Evolutionary conservation across 306 rosid species (phyloP).

Genomic region (Cucurbita ficifolia): DNA sequence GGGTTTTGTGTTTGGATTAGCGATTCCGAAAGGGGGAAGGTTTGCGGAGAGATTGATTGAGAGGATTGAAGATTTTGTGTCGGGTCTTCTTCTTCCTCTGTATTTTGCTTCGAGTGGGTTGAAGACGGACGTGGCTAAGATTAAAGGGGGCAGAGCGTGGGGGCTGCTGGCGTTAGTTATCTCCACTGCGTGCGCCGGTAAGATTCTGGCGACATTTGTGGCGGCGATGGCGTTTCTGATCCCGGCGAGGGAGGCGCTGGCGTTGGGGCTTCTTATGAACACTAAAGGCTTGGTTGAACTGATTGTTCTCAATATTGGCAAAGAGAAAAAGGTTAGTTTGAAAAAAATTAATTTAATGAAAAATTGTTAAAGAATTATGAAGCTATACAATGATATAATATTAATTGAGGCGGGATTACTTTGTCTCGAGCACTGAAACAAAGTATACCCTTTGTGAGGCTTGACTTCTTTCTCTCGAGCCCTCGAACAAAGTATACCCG

Average conservation of each 20-base stretch:
- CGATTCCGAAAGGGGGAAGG: conserved; percentile 48
- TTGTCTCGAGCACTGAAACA: too few species aligned
- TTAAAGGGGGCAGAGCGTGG: conserved; percentile 46
- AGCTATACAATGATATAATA: too few species aligned
- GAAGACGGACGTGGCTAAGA: conserved; percentile 64
- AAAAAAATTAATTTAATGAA: too few species aligned
- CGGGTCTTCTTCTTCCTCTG: conserved; percentile 63
- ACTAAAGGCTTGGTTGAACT: conserved; percentile 93
- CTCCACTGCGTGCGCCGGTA: conserved; percentile 59
- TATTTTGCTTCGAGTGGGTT: conserved; percentile 81
- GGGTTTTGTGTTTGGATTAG: conserved; percentile 69
- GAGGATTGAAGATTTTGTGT: conserved; percentile 74
- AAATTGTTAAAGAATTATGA: too few species aligned
- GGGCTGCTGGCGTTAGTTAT: conserved; percentile 54
- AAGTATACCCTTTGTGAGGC: too few species aligned
- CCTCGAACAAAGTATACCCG: too few species aligned
- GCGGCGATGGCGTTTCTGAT: conserved; percentile 57
- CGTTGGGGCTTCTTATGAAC: conserved; percentile 81
- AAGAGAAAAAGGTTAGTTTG: conserved; percentile 63
- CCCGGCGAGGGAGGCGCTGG: conserved; percentile 50
- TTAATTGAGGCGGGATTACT: too few species aligned
- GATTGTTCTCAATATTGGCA: conserved; percentile 88
- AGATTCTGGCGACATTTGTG: conserved; percentile 55
- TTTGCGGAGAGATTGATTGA: conserved; percentile 42
- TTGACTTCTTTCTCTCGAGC: too few species aligned